phyloP scores from a whole-genome alignment of 106 monocot species.

The Acorus calamus region DNA sequence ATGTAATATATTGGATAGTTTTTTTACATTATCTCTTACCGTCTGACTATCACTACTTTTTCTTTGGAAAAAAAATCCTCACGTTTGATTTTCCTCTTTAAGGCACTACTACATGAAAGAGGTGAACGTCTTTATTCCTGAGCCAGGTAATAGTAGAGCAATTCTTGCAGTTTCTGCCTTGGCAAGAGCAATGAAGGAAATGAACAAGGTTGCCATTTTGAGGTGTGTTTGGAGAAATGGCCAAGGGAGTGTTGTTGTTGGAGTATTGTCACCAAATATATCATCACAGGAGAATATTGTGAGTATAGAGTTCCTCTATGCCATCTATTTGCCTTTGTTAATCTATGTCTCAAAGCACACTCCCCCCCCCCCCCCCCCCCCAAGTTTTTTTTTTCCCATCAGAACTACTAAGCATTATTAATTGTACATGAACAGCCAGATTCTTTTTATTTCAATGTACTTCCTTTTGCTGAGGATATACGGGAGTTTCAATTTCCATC shows the following conservation, averaged over 20 bases:
- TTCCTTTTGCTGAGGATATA: constrained; percentile 97
- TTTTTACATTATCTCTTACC: too few species aligned
- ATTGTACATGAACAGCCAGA: constrained; percentile 53
- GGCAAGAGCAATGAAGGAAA: constrained; percentile 88
- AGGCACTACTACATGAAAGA: constrained; percentile 98
- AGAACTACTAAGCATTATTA: neutral
- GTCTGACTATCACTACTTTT: too few species aligned
- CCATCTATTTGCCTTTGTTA: neutral
- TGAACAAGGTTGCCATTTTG: constrained; percentile 84
- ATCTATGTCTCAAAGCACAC: too few species aligned
- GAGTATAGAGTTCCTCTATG: constrained; percentile 10
- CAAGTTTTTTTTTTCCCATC: neutral
- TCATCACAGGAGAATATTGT: constrained; percentile 58
- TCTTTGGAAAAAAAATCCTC: too few species aligned
- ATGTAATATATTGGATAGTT: too few species aligned
- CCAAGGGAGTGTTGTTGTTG: constrained; percentile 75
- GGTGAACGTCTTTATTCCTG: constrained; percentile 71
- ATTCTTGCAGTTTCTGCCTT: constrained; percentile 66
- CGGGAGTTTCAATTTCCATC: constrained; percentile 95
- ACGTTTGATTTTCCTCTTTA: neutral
- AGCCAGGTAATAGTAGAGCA: constrained; percentile 80
- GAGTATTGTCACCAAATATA: constrained; percentile 77
- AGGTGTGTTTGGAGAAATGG: constrained; percentile 90
- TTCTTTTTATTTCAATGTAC: constrained; percentile 93
- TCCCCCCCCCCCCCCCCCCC: too few species aligned